These are phyloP conservation scores for Cordyceps javanica DNA, from an alignment of 2,329 filamentous ascomycete genomes.

Conservation along the genomic window DNA sequence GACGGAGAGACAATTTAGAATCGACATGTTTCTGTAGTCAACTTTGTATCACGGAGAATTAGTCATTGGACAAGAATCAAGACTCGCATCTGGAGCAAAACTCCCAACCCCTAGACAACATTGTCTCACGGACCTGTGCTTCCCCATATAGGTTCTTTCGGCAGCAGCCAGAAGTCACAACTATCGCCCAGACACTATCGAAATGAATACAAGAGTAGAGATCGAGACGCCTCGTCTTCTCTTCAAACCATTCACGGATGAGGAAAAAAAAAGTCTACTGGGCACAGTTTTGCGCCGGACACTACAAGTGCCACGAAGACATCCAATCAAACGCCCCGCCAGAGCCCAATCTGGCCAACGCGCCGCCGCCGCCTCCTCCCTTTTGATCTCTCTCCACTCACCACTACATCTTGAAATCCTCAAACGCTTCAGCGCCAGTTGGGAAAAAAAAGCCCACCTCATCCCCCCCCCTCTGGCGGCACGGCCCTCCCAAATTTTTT, in stretches of 20 bases:
- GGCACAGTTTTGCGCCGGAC: neutral
- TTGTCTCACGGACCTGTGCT: no score
- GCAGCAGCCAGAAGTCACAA: no score
- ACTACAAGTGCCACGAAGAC: neutral
- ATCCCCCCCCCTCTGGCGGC: neutral
- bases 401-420: neutral
- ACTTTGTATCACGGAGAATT: no score
- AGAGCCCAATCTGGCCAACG: conserved; percentile 12
- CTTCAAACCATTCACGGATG: neutral
- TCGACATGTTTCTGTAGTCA: no score
- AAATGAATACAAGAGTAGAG: no score
- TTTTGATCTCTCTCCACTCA: conserved; percentile 4
- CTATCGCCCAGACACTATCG: no score
- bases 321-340: conserved; percentile 12
- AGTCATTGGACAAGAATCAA: no score
- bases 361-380: conserved; percentile 1
- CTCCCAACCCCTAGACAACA: no score
- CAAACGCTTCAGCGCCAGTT: neutral
- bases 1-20: no score
- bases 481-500: neutral
- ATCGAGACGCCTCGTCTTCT: neutral
- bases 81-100: no score
- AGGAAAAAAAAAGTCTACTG: neutral
- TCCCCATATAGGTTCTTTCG: no score
- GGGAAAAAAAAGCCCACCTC: no score